These are phyloP conservation scores for Lodderomyces orthopsilosis DNA, from an alignment of 1,139 yeast genomes.

Conservation along the genomic window DNA sequence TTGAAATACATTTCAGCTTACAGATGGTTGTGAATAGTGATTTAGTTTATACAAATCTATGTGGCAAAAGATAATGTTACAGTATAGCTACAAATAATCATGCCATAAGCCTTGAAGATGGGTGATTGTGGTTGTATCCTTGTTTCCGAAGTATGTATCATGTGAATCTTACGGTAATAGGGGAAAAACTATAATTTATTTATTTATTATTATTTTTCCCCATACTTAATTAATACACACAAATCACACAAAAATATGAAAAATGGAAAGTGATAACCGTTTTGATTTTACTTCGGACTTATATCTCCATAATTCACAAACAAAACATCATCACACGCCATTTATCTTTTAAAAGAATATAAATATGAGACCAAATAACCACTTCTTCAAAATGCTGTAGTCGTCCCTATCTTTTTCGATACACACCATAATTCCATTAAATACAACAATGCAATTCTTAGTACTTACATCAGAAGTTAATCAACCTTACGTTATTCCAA, in stretches of 20 bases:
- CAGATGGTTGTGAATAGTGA: too few relatives aligned
- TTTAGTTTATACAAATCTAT: too few relatives aligned
- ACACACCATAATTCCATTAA: background rate
- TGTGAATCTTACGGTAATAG: background rate
- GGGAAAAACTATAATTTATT: too few relatives aligned
- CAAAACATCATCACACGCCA: background rate
- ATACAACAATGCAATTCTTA: conserved; percentile 13
- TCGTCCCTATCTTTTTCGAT: background rate
- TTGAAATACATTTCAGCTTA: background rate
- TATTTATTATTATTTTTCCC: background rate
- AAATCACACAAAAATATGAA: background rate
- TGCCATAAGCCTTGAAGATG: too few relatives aligned
- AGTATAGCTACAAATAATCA: background rate
- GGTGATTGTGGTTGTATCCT: background rate
- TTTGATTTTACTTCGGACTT: conserved; percentile 1
- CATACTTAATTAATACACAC: background rate
- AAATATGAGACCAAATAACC: background rate
- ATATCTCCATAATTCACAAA: background rate
- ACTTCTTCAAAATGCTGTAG: background rate
- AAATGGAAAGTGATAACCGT: background rate
- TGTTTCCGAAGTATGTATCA: background rate
- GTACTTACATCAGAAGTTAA: conserved; percentile 54
- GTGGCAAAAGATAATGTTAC: too few relatives aligned
- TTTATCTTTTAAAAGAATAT: conserved; percentile 2
- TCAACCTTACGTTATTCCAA: conserved; percentile 63